A percentile compares a stretch with the other conserved stretches of the same genome.
phyloP scores from a whole-genome alignment of 805 yeast genomes.

The Alloascoidea africana region DNA sequence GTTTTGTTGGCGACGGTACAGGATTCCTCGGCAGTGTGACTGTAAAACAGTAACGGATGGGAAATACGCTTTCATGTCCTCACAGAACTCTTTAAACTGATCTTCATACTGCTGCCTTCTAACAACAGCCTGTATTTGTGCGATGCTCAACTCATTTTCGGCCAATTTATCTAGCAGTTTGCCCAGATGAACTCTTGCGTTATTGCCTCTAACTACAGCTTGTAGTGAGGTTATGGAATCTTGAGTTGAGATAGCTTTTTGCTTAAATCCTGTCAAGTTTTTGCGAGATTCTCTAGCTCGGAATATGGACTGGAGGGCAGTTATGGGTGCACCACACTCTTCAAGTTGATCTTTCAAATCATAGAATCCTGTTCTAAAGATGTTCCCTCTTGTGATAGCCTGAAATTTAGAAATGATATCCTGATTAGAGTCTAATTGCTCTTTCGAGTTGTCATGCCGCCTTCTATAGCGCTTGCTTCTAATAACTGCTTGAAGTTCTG shows the following conservation, averaged over 20 bases:
- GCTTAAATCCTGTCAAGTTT: background rate
- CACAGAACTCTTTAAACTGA: background rate
- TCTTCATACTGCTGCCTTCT: constrained; percentile 32
- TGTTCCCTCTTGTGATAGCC: constrained; percentile 55
- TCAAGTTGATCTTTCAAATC: constrained; percentile 47
- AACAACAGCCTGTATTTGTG: constrained; percentile 37
- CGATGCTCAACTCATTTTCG: constrained; percentile 16
- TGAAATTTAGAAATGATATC: constrained; percentile 39
- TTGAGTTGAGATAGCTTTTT: background rate
- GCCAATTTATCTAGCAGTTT: constrained; percentile 7
- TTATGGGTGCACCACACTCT: constrained; percentile 7
- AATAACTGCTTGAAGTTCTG: background rate
- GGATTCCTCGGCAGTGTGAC: background rate
- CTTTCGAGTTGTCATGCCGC: too few species aligned
- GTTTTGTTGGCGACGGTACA: background rate
- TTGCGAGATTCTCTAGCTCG: constrained; percentile 8
- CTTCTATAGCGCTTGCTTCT: too few species aligned
- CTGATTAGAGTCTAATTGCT: constrained; percentile 15
- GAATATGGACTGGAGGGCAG: constrained; percentile 24
- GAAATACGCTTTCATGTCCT: background rate
- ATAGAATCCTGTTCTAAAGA: constrained; percentile 45
- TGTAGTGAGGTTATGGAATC: constrained; percentile 7
- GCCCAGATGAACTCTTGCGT: constrained; percentile 3
- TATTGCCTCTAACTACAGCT: constrained; percentile 8
- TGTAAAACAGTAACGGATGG: background rate